Evolutionary conservation across 2,329 filamentous ascomycete species (phyloP), one percentile per base, ranked within the genome.

Genomic region (Dactylonectria macrodidyma): DNA sequence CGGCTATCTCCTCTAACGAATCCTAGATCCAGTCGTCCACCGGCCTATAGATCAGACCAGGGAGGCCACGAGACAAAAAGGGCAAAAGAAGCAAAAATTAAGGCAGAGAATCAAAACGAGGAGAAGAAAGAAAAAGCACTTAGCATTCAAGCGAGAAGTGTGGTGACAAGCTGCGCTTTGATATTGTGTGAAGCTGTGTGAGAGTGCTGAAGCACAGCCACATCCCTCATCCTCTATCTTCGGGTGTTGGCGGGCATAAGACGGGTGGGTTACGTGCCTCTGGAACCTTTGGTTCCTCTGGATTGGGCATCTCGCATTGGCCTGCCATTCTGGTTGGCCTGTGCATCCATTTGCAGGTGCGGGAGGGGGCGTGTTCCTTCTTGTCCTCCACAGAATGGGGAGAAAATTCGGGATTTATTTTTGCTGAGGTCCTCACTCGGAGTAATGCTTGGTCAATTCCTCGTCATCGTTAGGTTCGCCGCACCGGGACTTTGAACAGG

Each of bases 11-110:
- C 16, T 46, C 38, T 12, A 65, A 52, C 59, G 44, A 67, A 69
- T 73, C 57, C 63, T 30, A 69, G 67, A 68, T 70, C 59, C 58
- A 46, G 56, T 59, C 52, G 60, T 61, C 30, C 51, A 58, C 59
- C 54, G 57, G 62, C 47, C 56, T 55, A 44, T 64, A 65, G 65
- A 62, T 69, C 65, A 59, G 58, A 57, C 55, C 62, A 68, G 51
- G 48, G 63, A 65, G 65, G 38, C 51, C 65, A 65, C 51, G 58
- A 56, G 61, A 65, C 30, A 48, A 41, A 65, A 47, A 66, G 56
- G 38, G 46, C 56, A 52, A 19, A n/a, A 48, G 16, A 34, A 57
- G 51, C n/a, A 56, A 36, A 70, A 59, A n/a, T 2, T 26, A 61
- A 66, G 63, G 55, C 36, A 66, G 47, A 48, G 5, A 34, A 54